Evolutionary conservation across 2,329 filamentous ascomycete species (phyloP), one percentile per base, ranked within the genome.

Genomic region (Malbranchea cinnamomea): DNA sequence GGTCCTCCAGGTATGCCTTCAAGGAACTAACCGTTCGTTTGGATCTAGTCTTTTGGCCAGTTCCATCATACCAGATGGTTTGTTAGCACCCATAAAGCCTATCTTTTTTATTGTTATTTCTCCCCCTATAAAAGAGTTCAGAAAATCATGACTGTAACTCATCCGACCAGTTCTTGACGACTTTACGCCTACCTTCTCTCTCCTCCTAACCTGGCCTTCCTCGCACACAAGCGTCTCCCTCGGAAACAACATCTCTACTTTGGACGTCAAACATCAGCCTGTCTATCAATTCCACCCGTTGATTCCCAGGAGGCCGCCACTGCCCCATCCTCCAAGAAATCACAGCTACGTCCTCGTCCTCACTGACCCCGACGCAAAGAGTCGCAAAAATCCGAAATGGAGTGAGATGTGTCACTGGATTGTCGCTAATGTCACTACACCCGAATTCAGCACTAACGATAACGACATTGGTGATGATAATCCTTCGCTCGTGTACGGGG

Each of bases 291-390:
- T 64, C 25, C 41, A 55, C 27, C 44, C 55, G 18, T 42, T 49
- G 16, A 40, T 41, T 8, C 47, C 40, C 15, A 26, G 31, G 23
- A 21, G 24, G 31, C 25, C 26, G 14, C 35, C 41, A 5, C 39
- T 42, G 22, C 37, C 33, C 34, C 24, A 39, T 18, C 33, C 44
- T 6, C n/a, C n/a, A n/a, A n/a, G n/a, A n/a, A 43, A 47, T 30
- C 46, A 54, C 9, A 40, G 37, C 22, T 63, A 68, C 34, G 61
- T 61, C 3, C 37, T 72, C 29, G 56, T 60, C 7, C 50, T 72
- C 3, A 71, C 67, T 2, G 68, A 73, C 41, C 68, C 68, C 0
- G 68, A 73, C 46, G 68, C 68, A n/a, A 66, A 63, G 2, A 64
- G 59, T 6, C 59, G 60, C 24, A 49, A 62, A 2, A 46, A 71